A percentile compares a stretch with the other conserved stretches of the same genome.
These are phyloP conservation scores for Moricandia moricandioides DNA, from an alignment of 345 rosid species.

Conservation along the genomic window DNA sequence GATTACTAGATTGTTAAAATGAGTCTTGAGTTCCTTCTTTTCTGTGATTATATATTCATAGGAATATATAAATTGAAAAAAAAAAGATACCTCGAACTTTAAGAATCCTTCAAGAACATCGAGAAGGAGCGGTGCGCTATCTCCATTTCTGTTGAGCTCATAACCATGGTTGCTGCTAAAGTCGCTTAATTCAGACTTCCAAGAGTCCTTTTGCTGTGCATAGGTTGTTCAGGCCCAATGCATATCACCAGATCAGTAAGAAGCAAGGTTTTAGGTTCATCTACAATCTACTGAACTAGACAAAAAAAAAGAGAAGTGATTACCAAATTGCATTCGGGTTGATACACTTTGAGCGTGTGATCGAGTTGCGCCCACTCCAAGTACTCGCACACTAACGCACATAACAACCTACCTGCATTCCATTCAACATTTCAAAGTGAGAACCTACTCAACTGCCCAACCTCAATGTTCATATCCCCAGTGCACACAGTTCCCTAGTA, in stretches of 20 bases:
- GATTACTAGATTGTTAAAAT: neutral
- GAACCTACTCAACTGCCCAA: neutral
- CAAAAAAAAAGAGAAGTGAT: slow-evolving; percentile 29
- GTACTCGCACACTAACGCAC: slow-evolving; percentile 88
- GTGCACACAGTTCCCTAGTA: neutral
- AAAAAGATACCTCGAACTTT: slow-evolving; percentile 64
- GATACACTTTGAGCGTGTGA: slow-evolving; percentile 87
- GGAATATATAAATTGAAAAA: neutral
- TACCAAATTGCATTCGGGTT: slow-evolving; percentile 98
- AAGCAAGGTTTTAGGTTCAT: neutral
- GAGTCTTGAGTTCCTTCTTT: neutral
- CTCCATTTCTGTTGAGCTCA: slow-evolving; percentile 86
- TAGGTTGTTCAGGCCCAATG: slow-evolving; percentile 2
- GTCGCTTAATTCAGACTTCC: slow-evolving; percentile 89
- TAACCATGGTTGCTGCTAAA: slow-evolving; percentile 85
- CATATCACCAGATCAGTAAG: neutral
- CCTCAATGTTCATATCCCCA: neutral
- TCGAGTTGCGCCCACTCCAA: slow-evolving; percentile 98
- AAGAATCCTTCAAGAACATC: slow-evolving; percentile 96
- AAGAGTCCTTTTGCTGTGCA: slow-evolving; percentile 78
- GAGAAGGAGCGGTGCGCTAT: slow-evolving; percentile 76
- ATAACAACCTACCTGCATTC: slow-evolving; percentile 77
- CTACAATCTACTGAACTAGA: neutral
- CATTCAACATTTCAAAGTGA: slow-evolving; percentile 6
- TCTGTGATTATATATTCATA: neutral